Conservation (phyloP, 768 basidiomycete genomes). For the Kwoniella pini region DNA sequence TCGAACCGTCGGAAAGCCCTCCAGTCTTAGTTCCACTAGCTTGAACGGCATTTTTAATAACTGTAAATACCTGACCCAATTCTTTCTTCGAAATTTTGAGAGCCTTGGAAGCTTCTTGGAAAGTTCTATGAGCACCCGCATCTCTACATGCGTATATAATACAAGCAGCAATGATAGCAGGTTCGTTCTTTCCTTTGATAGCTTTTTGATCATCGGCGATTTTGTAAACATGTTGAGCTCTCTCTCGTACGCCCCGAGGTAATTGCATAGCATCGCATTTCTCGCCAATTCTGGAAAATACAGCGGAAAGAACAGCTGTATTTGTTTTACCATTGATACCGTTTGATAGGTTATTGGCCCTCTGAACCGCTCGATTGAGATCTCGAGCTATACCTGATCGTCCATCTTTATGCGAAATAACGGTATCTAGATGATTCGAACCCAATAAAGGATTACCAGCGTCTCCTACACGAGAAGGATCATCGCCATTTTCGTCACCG, state of each 20-base stretch:
- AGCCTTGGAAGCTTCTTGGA: constrained; percentile 90
- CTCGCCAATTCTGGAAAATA: constrained; percentile 85
- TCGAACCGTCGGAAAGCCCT: constrained; percentile 17
- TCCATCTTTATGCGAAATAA: constrained; percentile 93
- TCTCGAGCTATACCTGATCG: constrained; percentile 88
- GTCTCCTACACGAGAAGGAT: constrained; percentile 99
- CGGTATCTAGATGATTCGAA: constrained; percentile 89
- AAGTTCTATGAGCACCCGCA: constrained; percentile 91
- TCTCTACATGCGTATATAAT: constrained; percentile 97
- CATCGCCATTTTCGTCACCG: constrained; percentile 98
- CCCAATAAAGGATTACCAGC: constrained; percentile 93
- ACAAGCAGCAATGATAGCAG: constrained; percentile 94
- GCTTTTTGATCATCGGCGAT: constrained; percentile 91
- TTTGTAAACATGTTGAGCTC: constrained; percentile 96
- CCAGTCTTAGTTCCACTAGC: constrained; percentile 55
- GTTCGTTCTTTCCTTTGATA: constrained; percentile 77
- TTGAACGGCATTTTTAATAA: constrained; percentile 76
- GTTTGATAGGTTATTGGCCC: constrained; percentile 62
- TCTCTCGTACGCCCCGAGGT: constrained; percentile 89
- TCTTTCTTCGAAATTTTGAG: constrained; percentile 94
- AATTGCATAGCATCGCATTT: constrained; percentile 96
- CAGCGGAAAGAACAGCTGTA: constrained; percentile 67
- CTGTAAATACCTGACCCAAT: constrained; percentile 89
- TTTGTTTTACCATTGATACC: constrained; percentile 33
- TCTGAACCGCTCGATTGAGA: constrained; percentile 86